Conservation (phyloP, 345 rosid genomes). For the Reutealis trisperma region DNA sequence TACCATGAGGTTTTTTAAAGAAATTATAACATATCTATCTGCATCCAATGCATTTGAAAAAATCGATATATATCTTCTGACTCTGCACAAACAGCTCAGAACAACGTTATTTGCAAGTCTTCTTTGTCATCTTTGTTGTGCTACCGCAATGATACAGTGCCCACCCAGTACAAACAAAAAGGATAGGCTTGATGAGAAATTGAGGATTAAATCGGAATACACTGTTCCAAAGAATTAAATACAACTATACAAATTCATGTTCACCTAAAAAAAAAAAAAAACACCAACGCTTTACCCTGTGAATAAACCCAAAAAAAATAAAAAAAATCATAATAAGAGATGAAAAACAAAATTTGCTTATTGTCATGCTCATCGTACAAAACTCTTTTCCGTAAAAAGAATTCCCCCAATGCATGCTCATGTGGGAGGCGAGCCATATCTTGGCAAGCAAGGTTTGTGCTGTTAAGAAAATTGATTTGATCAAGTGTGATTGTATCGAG, state of each 20-base stretch:
- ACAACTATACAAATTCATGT: neutral
- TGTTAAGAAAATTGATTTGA: neutral
- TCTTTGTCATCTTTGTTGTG: too few relatives aligned
- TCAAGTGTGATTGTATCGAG: neutral
- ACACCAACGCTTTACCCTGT: too few relatives aligned
- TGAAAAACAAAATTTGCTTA: neutral
- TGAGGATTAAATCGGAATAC: neutral
- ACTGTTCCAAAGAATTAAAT: neutral
- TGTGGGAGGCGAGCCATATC: neutral
- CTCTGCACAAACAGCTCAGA: too few relatives aligned
- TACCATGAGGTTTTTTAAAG: too few relatives aligned
- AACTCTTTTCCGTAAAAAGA: neutral
- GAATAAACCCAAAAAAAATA: too few relatives aligned
- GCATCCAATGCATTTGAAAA: too few relatives aligned
- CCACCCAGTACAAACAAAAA: too few relatives aligned
- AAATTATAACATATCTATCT: too few relatives aligned
- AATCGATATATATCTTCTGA: too few relatives aligned
- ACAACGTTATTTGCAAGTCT: too few relatives aligned
- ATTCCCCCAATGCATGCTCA: neutral
- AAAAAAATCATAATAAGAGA: neutral
- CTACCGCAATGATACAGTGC: too few relatives aligned
- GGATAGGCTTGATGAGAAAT: neutral
- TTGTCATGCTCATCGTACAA: neutral
- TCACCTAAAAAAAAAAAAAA: neutral
- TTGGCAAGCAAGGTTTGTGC: neutral